phyloP scores from a whole-genome alignment of 306 rosid species.

The Vigna reflexopilosa region DNA sequence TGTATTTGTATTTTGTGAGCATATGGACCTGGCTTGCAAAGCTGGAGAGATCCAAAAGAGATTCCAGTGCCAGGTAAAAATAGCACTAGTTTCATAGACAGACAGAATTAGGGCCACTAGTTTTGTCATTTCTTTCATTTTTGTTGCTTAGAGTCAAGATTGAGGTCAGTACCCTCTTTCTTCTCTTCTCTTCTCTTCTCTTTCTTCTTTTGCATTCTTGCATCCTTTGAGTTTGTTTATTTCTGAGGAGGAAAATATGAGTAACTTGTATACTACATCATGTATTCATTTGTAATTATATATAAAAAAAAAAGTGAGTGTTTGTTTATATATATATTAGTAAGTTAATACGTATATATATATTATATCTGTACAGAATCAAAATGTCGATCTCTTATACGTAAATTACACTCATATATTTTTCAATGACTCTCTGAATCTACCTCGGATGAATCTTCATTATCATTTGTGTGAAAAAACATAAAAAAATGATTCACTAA shows the following conservation, averaged over 20 bases:
- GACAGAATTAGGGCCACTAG: slow-evolving; percentile 59
- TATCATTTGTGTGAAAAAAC: too few species aligned
- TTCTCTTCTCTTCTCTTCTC: slow-evolving; percentile 22
- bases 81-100: slow-evolving; percentile 65
- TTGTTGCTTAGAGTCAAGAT: background rate
- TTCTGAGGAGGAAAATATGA: slow-evolving; percentile 54
- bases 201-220: slow-evolving; percentile 55
- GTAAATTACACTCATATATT: too few species aligned
- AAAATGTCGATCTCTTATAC: too few species aligned
- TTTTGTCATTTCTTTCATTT: slow-evolving; percentile 51
- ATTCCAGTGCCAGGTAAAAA: slow-evolving; percentile 78
- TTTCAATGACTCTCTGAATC: too few species aligned
- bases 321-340: slow-evolving; percentile 52
- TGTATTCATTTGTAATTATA: slow-evolving; percentile 77
- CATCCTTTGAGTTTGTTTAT: slow-evolving; percentile 71
- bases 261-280: slow-evolving; percentile 77
- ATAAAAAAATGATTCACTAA: too few species aligned
- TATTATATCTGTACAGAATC: too few species aligned
- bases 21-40: slow-evolving; percentile 68
- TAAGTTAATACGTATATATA: too few species aligned
- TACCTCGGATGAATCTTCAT: too few species aligned
- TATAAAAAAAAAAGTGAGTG: slow-evolving; percentile 64
- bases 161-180: too few species aligned
- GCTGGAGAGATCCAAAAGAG: slow-evolving; percentile 69
- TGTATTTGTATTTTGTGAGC: slow-evolving; percentile 63